Percentiles rank a stretch among this genome's conserved stretches.
These are phyloP conservation scores for Ophiocordyceps polyrhachis-furcata DNA, from an alignment of 2,329 filamentous ascomycete genomes.

Conservation along the genomic window DNA sequence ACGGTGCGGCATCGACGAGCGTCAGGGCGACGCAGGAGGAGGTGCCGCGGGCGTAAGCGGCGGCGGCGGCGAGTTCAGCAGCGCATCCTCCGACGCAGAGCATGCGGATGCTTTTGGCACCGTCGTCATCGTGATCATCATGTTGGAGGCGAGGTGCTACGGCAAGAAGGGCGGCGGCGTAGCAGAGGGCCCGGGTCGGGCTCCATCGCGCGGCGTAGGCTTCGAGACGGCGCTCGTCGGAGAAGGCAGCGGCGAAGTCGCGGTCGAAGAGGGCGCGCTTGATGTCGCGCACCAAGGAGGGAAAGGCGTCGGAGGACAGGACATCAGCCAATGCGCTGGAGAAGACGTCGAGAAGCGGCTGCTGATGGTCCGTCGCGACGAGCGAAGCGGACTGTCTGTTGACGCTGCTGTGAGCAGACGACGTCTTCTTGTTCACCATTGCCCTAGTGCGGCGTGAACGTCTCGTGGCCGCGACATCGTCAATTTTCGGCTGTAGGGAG, in stretches of 20 bases:
- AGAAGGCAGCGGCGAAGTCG: constrained; percentile 70
- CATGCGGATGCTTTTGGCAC: constrained; percentile 14
- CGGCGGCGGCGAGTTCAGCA: constrained; percentile 41
- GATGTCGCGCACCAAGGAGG: constrained; percentile 52
- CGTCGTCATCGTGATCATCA: constrained; percentile 3
- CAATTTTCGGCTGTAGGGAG: neutral
- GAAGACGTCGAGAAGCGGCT: constrained; percentile 58
- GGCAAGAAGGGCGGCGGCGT: constrained; percentile 36
- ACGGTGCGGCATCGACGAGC: constrained; percentile 70
- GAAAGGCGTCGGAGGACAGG: constrained; percentile 27
- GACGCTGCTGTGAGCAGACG: neutral
- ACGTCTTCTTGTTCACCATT: neutral
- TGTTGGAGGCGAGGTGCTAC: constrained; percentile 16
- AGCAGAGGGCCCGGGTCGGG: constrained; percentile 66
- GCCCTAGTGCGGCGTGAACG: neutral
- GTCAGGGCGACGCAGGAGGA: constrained; percentile 23
- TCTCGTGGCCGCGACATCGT: neutral
- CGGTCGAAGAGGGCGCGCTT: constrained; percentile 75
- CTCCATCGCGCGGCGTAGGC: constrained; percentile 87
- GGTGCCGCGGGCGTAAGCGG: constrained; percentile 19
- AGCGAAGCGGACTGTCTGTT: neutral
- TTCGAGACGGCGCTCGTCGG: constrained; percentile 47
- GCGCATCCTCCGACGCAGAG: constrained; percentile 38
- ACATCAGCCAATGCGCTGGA: constrained; percentile 38
- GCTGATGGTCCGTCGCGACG: constrained; percentile 26